These are phyloP conservation scores for Malus hybrid DNA, from an alignment of 331 rosid species.

Conservation along the genomic window DNA sequence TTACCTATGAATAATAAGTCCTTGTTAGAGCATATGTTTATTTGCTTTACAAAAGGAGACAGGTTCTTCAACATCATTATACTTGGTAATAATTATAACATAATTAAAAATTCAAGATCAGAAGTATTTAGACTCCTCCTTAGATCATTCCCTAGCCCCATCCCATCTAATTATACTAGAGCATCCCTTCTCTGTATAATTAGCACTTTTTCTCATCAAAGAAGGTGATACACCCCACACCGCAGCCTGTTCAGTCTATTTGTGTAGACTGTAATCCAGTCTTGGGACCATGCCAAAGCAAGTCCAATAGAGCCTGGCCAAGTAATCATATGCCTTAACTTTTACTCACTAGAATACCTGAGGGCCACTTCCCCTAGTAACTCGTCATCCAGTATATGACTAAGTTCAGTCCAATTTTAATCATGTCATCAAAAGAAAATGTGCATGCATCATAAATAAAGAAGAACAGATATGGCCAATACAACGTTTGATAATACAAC, in stretches of 20 bases:
- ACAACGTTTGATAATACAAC: neutral
- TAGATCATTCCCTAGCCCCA: neutral
- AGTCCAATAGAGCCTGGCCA: neutral
- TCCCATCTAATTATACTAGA: neutral
- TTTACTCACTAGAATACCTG: neutral
- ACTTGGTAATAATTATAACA: neutral
- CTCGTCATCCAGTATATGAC: neutral
- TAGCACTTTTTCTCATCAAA: neutral
- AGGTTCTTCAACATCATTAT: constrained; percentile 1
- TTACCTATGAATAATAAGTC: constrained; percentile 51
- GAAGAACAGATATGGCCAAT: neutral
- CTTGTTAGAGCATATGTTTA: constrained; percentile 20
- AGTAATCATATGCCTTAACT: neutral
- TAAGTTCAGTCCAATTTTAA: neutral
- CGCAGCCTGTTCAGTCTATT: neutral
- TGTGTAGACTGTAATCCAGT: neutral
- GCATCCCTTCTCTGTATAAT: neutral
- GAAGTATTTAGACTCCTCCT: neutral
- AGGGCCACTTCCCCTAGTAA: neutral
- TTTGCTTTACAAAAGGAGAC: neutral
- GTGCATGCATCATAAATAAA: neutral
- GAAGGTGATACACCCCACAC: neutral
- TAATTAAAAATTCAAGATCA: neutral
- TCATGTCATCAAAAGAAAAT: too few relatives aligned
- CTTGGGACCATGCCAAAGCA: neutral